phyloP scores from a whole-genome alignment of 1,284 basidiomycete species.

The Sanghuangporus weigelae region DNA sequence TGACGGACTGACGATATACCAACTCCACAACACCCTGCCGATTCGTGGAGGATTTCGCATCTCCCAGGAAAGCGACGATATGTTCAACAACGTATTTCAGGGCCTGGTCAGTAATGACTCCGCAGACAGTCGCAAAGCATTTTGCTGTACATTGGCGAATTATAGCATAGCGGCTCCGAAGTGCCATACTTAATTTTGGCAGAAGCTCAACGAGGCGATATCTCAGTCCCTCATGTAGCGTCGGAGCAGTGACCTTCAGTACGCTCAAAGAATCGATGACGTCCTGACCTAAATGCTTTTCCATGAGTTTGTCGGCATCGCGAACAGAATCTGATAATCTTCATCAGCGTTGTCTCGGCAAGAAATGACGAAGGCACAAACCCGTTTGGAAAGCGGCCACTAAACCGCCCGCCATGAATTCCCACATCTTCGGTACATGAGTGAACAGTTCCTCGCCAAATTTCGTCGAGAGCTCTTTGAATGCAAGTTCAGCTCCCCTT shows the following conservation, averaged over 20 bases:
- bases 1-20: constrained; percentile 71
- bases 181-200: constrained; percentile 68
- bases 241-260: constrained; percentile 76
- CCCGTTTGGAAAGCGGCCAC: constrained; percentile 64
- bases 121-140: constrained; percentile 85
- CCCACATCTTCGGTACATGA: constrained; percentile 89
- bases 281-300: constrained; percentile 79
- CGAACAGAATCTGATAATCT: constrained; percentile 44
- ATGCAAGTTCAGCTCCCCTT: constrained; percentile 83
- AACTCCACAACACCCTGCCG: constrained; percentile 90
- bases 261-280: constrained; percentile 92
- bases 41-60: constrained; percentile 71
- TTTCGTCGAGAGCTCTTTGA: constrained; percentile 70
- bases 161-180: constrained; percentile 84
- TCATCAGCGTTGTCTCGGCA: constrained; percentile 28
- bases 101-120: constrained; percentile 78
- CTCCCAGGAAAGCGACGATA: constrained; percentile 82
- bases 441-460: constrained; percentile 77
- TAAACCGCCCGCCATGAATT: constrained; percentile 81
- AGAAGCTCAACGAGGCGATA: constrained; percentile 69
- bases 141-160: constrained; percentile 84
- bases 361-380: constrained; percentile 28
- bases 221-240: constrained; percentile 70
- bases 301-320: constrained; percentile 58
- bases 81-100: constrained; percentile 88